Conservation (phyloP, 768 basidiomycete genomes). For the Rickenella mellea region DNA sequence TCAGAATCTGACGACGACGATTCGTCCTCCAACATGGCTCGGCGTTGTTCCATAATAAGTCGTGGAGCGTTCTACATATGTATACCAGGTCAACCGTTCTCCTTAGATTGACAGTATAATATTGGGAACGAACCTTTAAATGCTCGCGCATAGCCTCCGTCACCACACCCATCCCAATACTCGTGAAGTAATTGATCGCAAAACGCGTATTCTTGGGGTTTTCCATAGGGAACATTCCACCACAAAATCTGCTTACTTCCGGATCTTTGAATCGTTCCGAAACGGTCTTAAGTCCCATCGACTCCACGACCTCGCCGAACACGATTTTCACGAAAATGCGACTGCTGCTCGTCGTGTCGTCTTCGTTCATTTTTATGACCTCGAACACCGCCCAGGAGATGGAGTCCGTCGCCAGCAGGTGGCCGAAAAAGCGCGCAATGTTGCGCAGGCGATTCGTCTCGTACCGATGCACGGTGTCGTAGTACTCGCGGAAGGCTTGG, state of each 20-base stretch:
- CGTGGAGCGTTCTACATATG: conserved; percentile 84
- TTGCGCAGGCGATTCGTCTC: conserved; percentile 98
- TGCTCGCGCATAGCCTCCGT: conserved; percentile 98
- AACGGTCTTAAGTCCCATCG: conserved; percentile 81
- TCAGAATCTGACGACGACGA: conserved; percentile 35
- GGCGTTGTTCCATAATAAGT: conserved; percentile 89
- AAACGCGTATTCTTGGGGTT: conserved; percentile 95
- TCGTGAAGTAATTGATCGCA: conserved; percentile 97
- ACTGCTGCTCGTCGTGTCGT: conserved; percentile 90
- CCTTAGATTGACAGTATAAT: background rate
- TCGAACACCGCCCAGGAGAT: conserved; percentile 84
- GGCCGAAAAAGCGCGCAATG: conserved; percentile 94
- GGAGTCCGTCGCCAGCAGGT: conserved; percentile 77
- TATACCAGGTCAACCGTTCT: conserved; percentile 5
- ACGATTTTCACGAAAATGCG: conserved; percentile 98
- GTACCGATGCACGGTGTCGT: conserved; percentile 94
- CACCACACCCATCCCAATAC: conserved; percentile 78
- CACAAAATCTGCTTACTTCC: conserved; percentile 63
- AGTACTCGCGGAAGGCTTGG: conserved; percentile 80
- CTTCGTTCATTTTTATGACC: conserved; percentile 89
- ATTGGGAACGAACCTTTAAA: conserved; percentile 57
- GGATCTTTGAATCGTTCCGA: conserved; percentile 86
- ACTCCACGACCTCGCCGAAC: conserved; percentile 91
- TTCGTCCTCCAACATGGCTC: conserved; percentile 72
- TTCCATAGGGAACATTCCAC: conserved; percentile 90